phyloP scores from a whole-genome alignment of 192 early-diverging fungal genomes.

The Kappamyces sp. region DNA sequence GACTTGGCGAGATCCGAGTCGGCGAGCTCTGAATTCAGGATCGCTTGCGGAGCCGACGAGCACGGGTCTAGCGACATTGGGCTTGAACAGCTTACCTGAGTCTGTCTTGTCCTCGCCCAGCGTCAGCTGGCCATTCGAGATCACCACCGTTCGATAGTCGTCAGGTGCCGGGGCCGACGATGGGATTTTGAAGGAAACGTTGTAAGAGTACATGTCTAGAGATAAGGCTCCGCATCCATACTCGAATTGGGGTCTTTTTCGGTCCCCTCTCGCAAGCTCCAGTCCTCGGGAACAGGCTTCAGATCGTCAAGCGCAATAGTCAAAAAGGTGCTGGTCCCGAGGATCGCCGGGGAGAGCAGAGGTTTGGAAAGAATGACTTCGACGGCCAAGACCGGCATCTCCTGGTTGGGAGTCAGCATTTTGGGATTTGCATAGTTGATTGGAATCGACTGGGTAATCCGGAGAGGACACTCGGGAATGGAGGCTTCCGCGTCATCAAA shows the following conservation, averaged over 20 bases:
- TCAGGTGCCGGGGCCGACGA: slow-evolving; percentile 34
- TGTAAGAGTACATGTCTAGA: slow-evolving; percentile 49
- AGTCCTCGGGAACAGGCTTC: slow-evolving; percentile 54
- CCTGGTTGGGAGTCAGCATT: slow-evolving; percentile 31
- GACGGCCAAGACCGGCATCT: slow-evolving; percentile 36
- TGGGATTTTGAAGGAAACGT: slow-evolving; percentile 39
- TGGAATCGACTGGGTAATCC: slow-evolving; percentile 26
- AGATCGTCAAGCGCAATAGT: slow-evolving; percentile 41
- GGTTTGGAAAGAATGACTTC: slow-evolving; percentile 39
- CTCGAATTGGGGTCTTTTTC: slow-evolving; percentile 61
- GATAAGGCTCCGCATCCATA: slow-evolving; percentile 17
- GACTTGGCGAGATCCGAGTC: slow-evolving; percentile 20
- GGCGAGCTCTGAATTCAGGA: slow-evolving; percentile 13
- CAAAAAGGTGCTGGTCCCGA: slow-evolving; percentile 46
- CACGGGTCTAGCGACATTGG: slow-evolving; percentile 17
- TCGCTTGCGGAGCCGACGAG: slow-evolving; percentile 17
- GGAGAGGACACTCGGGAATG: slow-evolving; percentile 23
- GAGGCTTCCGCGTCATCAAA: slow-evolving; percentile 33
- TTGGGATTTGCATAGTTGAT: slow-evolving; percentile 39
- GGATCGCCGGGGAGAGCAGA: slow-evolving; percentile 37
- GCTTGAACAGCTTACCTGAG: neutral
- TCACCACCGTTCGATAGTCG: slow-evolving; percentile 18
- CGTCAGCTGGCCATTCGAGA: slow-evolving; percentile 2
- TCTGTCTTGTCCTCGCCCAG: neutral
- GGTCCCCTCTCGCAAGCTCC: slow-evolving; percentile 52